Conservation (phyloP, 2,329 filamentous ascomycete species). For the Elsinoe fawcettii region DNA sequence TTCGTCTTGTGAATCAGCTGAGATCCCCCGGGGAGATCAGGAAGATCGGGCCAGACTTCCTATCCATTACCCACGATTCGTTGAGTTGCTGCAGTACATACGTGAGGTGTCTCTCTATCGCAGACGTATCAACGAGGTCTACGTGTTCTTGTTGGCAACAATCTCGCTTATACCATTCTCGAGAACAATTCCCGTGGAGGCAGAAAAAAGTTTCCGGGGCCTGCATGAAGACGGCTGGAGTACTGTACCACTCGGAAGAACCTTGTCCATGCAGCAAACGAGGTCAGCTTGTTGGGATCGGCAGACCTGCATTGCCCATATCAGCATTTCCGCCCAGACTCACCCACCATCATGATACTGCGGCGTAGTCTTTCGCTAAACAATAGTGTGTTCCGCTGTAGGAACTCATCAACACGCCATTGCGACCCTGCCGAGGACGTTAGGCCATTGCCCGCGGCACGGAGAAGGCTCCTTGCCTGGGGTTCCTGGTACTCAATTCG, state of each 20-base stretch:
- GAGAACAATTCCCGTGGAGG: background rate
- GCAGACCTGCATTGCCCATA: background rate
- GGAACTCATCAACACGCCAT: background rate
- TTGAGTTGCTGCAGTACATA: background rate
- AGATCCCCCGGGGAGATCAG: constrained; percentile 11
- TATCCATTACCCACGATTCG: background rate
- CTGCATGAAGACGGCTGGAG: constrained; percentile 1
- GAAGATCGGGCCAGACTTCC: constrained; percentile 1
- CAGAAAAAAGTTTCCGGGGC: background rate
- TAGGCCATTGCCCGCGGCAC: background rate
- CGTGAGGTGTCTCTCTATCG: background rate
- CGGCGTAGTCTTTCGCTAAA: background rate
- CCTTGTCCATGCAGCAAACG: background rate
- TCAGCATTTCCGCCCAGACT: background rate
- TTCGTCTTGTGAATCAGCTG: constrained; percentile 1
- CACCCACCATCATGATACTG: background rate
- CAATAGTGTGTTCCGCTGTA: background rate
- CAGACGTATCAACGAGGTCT: background rate
- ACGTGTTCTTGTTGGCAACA: constrained; percentile 3
- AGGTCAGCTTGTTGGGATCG: constrained; percentile 7
- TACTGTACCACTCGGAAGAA: background rate
- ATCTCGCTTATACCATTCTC: constrained; percentile 4
- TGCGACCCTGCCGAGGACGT: background rate
- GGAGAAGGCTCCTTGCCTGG: background rate
- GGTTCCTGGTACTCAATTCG: background rate